These are phyloP conservation scores for Mucor saturninus DNA, from an alignment of 371 early-diverging fungal genomes.

Conservation along the genomic window DNA sequence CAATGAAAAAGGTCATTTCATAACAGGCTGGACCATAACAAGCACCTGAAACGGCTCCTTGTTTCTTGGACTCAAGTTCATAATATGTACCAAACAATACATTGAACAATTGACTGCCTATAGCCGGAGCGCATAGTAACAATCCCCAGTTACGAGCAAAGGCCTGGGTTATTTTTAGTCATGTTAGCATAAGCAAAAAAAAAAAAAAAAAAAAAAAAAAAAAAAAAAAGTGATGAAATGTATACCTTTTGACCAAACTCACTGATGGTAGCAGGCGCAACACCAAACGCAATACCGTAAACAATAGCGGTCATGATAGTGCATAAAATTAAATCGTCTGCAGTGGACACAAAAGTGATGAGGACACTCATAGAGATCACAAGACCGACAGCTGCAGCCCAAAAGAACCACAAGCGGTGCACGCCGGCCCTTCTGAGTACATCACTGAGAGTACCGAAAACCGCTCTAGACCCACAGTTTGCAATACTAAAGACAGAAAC, in stretches of 20 bases:
- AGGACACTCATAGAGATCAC: conserved; percentile 15
- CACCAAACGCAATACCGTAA: conserved; percentile 49
- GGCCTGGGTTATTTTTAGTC: conserved; percentile 21
- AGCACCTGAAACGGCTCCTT: conserved; percentile 13
- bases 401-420: conserved; percentile 52
- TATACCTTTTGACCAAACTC: conserved; percentile 49
- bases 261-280: conserved; percentile 46
- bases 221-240: too few species aligned
- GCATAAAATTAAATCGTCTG: conserved; percentile 33
- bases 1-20: conserved; percentile 33
- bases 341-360: conserved; percentile 13
- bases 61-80: conserved; percentile 35
- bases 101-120: conserved; percentile 51
- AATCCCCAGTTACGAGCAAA: conserved; percentile 58
- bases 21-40: conserved; percentile 45
- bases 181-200: conserved; percentile 18
- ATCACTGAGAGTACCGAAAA: conserved; percentile 51
- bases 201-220: not conserved
- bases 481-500: conserved; percentile 52
- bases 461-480: conserved; percentile 51
- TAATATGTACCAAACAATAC: conserved; percentile 47
- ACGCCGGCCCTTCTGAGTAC: conserved; percentile 38
- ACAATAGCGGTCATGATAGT: conserved; percentile 40
- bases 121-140: conserved; percentile 51
- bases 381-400: conserved; percentile 28